Base-by-base conservation (phyloP, 116 monocot genomes). In the Trichopus zeylanicus region DNA sequence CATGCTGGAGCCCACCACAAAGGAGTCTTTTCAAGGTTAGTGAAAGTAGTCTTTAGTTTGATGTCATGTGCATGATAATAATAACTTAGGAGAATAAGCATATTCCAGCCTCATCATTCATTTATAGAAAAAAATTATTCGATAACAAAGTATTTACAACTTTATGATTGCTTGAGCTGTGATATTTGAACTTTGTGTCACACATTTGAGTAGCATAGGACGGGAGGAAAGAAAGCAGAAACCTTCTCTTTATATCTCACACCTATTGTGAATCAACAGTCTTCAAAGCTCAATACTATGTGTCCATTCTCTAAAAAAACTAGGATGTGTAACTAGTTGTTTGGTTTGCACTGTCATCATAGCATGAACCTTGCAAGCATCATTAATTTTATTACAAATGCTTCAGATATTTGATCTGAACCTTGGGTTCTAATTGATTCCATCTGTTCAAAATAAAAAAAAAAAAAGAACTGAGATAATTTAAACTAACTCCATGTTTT, bases 21-120 rank as follows among this genome's bases (percentile, higher is more conserved):
- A 75, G 86, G 91, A 66, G 68, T 83, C 64, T 92, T 92, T 66
- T 92, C 91, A 61, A n/a, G n/a, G n/a, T n/a, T n/a, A n/a, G n/a
- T 67, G 31, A 4, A 35, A 23, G 7, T 32, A 48, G 31, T 52
- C 49, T 51, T 6, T 24, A 13, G 42, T 42, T 42, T 42, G 42
- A 13, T 42, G 18, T 37, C 15, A 15, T 8, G 28, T 54, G 53
- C 9, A 28, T 51, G 51, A 51, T 42, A 42, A 15, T n/a, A n/a
- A n/a, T n/a, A 42, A 15, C 42, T 16, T 42, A n/a, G 42, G 13
- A 42, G n/a, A 37, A 42, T n/a, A n/a, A n/a, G n/a, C n/a, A n/a
- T n/a, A n/a, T n/a, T n/a, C n/a, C n/a, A n/a, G n/a, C n/a, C n/a
- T n/a, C n/a, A n/a, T n/a, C n/a, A n/a, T n/a, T n/a, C n/a, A n/a